phyloP scores from a whole-genome alignment of 2,329 filamentous ascomycete species.

The Penicillium griseofulvum region DNA sequence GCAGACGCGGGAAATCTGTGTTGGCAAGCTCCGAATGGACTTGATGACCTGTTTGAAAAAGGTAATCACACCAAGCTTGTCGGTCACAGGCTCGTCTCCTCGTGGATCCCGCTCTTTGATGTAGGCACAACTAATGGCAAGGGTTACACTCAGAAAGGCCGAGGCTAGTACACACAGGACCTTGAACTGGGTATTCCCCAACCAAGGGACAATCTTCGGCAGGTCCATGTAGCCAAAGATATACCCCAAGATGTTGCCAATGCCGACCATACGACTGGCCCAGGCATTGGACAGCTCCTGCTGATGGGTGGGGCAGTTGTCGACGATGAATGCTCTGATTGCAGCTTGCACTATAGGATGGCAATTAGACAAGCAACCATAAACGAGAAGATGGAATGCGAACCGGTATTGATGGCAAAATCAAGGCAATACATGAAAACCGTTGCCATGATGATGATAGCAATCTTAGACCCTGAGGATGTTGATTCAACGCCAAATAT shows the following conservation, averaged over 20 bases:
- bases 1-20: slow-evolving; percentile 79
- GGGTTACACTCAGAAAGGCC: slow-evolving; percentile 66
- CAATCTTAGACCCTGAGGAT: slow-evolving; percentile 61
- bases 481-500: slow-evolving; percentile 69
- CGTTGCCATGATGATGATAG: slow-evolving; percentile 75
- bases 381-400: slow-evolving; percentile 6
- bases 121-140: slow-evolving; percentile 65
- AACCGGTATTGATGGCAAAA: slow-evolving; percentile 90
- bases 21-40: slow-evolving; percentile 74
- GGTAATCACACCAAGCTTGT: slow-evolving; percentile 64
- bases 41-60: slow-evolving; percentile 79
- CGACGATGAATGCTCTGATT: slow-evolving; percentile 70
- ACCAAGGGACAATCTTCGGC: slow-evolving; percentile 69
- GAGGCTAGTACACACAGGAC: slow-evolving; percentile 84
- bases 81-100: slow-evolving; percentile 60
- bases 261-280: slow-evolving; percentile 80
- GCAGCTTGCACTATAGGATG: slow-evolving; percentile 69
- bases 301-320: slow-evolving; percentile 87
- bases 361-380: slow-evolving; percentile 1
- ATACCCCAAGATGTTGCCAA: slow-evolving; percentile 90
- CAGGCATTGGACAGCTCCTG: slow-evolving; percentile 93
- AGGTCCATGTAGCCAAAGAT: slow-evolving; percentile 82
- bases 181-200: slow-evolving; percentile 89
- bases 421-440: slow-evolving; percentile 86
- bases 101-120: slow-evolving; percentile 80